A percentile compares a stretch with the other conserved stretches of the same genome.
Evolutionary conservation across 306 rosid genomes (phyloP).

Genomic region (Trifolium dubium): DNA sequence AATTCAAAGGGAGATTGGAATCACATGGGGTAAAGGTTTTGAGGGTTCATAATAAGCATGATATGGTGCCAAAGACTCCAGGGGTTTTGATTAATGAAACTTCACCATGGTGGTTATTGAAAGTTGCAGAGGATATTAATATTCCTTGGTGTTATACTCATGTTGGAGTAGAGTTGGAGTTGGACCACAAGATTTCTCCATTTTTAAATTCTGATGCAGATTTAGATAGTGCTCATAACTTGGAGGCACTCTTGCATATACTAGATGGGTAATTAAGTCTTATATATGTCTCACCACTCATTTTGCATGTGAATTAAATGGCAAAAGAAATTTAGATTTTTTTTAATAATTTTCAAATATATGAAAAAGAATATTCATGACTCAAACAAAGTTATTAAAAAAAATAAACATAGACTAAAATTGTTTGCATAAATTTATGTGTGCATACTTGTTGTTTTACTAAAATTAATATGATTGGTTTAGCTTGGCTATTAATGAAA

Average conservation of each 20-base stretch:
- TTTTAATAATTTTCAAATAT: no score
- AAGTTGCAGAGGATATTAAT: conserved; percentile 49
- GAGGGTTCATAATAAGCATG: conserved; percentile 74
- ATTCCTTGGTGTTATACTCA: conserved; percentile 90
- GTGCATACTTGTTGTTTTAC: no score
- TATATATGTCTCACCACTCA: neutral
- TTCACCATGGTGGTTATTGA: conserved; percentile 52
- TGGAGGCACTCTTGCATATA: conserved; percentile 88
- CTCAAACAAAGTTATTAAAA: no score
- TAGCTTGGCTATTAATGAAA: no score
- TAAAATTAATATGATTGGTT: no score
- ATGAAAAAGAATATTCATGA: no score
- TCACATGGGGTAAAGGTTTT: conserved; percentile 63
- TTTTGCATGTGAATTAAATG: no score
- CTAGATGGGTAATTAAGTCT: conserved; percentile 77
- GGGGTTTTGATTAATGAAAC: conserved; percentile 69
- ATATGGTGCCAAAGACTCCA: conserved; percentile 72
- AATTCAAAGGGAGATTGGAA: conserved; percentile 72
- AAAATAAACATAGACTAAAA: no score
- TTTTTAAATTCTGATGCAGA: conserved; percentile 56
- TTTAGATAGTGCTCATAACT: conserved; percentile 61
- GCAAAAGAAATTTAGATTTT: no score
- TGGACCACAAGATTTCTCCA: conserved; percentile 75
- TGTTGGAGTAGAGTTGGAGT: conserved; percentile 68
- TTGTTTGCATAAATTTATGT: no score